Conservation (phyloP, 2,329 filamentous ascomycete genomes). For the Colletotrichum sublineola region DNA sequence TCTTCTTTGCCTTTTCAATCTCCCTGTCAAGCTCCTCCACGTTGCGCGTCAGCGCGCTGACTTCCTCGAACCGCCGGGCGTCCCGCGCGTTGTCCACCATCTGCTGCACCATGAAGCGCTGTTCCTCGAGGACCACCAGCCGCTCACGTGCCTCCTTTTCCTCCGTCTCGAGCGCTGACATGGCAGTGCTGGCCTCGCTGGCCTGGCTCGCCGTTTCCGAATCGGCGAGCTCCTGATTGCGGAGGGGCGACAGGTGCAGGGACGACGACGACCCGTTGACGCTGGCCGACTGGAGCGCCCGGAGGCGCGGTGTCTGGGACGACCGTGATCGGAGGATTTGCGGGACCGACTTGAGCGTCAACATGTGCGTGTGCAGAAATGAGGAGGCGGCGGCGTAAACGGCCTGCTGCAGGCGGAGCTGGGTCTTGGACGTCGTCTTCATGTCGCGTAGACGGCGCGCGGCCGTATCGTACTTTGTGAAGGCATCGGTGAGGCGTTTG, state of each 20-base stretch:
- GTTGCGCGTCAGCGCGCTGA: slow-evolving; percentile 82
- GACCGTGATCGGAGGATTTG: slow-evolving; percentile 69
- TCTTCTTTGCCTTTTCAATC: slow-evolving; percentile 76
- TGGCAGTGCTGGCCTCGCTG: slow-evolving; percentile 66
- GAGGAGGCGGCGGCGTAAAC: slow-evolving; percentile 85
- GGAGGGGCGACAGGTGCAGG: slow-evolving; percentile 55
- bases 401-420: slow-evolving; percentile 81
- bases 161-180: slow-evolving; percentile 78
- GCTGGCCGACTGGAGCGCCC: slow-evolving; percentile 50
- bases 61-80: slow-evolving; percentile 86
- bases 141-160: slow-evolving; percentile 86
- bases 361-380: slow-evolving; percentile 91
- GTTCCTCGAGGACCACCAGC: slow-evolving; percentile 89
- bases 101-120: slow-evolving; percentile 87
- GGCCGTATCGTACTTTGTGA: slow-evolving; percentile 87
- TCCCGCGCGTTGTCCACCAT: slow-evolving; percentile 86
- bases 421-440: slow-evolving; percentile 77
- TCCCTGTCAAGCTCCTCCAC: slow-evolving; percentile 85
- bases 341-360: slow-evolving; percentile 83
- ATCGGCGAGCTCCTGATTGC: slow-evolving; percentile 61
- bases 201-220: slow-evolving; percentile 64
- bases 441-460: slow-evolving; percentile 86
- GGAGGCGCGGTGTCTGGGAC: slow-evolving; percentile 47
- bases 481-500: slow-evolving; percentile 90
- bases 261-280: slow-evolving; percentile 53